Conservation (phyloP, 257 asterid species). For the Nicotiana knightiana region DNA sequence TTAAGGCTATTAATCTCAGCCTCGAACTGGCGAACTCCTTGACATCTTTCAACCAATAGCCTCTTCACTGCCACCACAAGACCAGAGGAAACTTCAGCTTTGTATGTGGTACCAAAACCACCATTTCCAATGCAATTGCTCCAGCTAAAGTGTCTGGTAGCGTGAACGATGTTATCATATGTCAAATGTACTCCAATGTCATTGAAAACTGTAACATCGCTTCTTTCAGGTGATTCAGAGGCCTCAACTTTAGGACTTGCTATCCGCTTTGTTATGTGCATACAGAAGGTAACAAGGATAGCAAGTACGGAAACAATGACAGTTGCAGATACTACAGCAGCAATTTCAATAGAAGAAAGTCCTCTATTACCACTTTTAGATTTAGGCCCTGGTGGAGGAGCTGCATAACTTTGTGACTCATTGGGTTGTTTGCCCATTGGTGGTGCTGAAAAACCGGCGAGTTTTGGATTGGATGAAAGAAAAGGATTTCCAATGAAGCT, state of each 20-base stretch:
- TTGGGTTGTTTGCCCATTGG: conserved; percentile 38
- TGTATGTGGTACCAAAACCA: conserved; percentile 91
- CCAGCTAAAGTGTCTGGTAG: conserved; percentile 69
- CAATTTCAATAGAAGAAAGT: conserved; percentile 59
- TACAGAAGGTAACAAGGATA: conserved; percentile 54
- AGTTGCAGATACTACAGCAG: conserved; percentile 63
- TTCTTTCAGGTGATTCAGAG: conserved; percentile 46
- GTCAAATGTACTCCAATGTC: conserved; percentile 70
- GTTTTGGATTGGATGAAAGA: conserved; percentile 37
- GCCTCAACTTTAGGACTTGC: conserved; percentile 60
- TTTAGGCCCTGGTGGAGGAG: conserved; percentile 31
- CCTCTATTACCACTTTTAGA: conserved; percentile 20
- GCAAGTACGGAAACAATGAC: conserved; percentile 58
- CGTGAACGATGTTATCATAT: conserved; percentile 68
- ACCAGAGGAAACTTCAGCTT: conserved; percentile 83
- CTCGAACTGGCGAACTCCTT: conserved; percentile 59
- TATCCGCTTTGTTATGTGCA: conserved; percentile 53
- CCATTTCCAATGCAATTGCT: conserved; percentile 86
- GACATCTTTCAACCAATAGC: conserved; percentile 63
- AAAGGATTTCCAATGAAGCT: conserved; percentile 64
- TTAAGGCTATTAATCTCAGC: conserved; percentile 76
- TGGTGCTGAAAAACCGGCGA: conserved; percentile 37
- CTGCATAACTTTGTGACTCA: conserved; percentile 23
- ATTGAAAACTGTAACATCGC: conserved; percentile 60
- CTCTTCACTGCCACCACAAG: conserved; percentile 70